Conservation (phyloP, 352 stramenopile species). For the Pythium folliculosum region DNA sequence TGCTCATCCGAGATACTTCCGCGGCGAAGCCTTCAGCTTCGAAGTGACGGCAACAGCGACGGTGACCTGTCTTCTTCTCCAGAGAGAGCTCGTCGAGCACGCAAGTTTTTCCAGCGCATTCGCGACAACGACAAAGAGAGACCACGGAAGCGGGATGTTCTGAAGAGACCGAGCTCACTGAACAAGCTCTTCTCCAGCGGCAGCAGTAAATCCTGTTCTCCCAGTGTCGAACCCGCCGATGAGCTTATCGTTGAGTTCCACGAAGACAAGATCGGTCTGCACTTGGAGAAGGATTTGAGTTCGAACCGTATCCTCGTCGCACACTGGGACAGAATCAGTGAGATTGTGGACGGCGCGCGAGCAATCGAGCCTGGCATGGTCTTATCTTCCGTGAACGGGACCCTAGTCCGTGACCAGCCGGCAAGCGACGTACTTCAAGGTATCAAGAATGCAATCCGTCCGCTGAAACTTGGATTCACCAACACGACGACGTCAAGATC, state of each 20-base stretch:
- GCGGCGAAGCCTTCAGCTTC: neutral
- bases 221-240: conserved; percentile 14
- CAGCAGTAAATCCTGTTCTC: conserved; percentile 15
- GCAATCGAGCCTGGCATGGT: conserved; percentile 57
- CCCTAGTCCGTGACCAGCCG: conserved; percentile 38
- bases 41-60: conserved; percentile 19
- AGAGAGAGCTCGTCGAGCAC: neutral
- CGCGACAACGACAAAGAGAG: conserved; percentile 14
- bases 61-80: conserved; percentile 11
- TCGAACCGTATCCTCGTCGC: conserved; percentile 63
- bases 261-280: conserved; percentile 62
- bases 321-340: conserved; percentile 63
- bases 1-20: neutral
- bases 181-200: conserved; percentile 29
- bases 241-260: conserved; percentile 64
- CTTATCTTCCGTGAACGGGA: conserved; percentile 68
- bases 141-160: conserved; percentile 1
- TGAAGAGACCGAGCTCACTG: conserved; percentile 37
- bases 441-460: conserved; percentile 49
- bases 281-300: conserved; percentile 66
- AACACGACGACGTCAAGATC: conserved; percentile 23
- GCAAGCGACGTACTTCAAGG: conserved; percentile 51
- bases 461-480: conserved; percentile 62
- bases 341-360: conserved; percentile 40
- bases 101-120: conserved; percentile 20